Evolutionary conservation across 768 basidiomycete species (phyloP).

Genomic region (Lactarius trivialis): DNA sequence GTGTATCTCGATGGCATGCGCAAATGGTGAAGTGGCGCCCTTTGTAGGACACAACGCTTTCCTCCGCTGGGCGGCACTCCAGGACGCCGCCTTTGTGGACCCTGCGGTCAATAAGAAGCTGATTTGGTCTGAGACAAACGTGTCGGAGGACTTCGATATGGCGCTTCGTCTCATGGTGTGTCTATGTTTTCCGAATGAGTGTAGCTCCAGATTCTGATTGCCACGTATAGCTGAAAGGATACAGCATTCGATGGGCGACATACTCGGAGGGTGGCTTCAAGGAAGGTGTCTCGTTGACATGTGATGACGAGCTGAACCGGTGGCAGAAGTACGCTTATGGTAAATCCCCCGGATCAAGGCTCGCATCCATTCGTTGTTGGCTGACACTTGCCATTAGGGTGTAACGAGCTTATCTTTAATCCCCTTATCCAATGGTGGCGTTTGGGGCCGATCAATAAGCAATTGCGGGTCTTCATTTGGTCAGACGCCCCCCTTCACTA

Average conservation of each 20-base stretch:
- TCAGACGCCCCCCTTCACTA: constrained; percentile 72
- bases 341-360: constrained; percentile 26
- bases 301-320: constrained; percentile 84
- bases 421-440: constrained; percentile 74
- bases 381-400: constrained; percentile 35
- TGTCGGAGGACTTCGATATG: constrained; percentile 83
- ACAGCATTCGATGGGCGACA: constrained; percentile 79
- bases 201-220: neutral
- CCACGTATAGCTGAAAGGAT: constrained; percentile 42
- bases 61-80: constrained; percentile 81
- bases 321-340: constrained; percentile 90
- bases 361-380: neutral
- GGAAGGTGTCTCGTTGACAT: constrained; percentile 85
- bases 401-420: constrained; percentile 79
- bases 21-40: constrained; percentile 77
- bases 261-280: constrained; percentile 83
- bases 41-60: constrained; percentile 89
- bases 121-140: constrained; percentile 78
- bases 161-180: constrained; percentile 52
- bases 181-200: neutral
- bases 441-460: constrained; percentile 76
- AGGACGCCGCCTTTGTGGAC: constrained; percentile 80
- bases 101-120: constrained; percentile 52
- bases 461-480: constrained; percentile 73
- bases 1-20: constrained; percentile 71